Conservation (phyloP, 345 rosid species). For the Eucalyptus cloeziana region DNA sequence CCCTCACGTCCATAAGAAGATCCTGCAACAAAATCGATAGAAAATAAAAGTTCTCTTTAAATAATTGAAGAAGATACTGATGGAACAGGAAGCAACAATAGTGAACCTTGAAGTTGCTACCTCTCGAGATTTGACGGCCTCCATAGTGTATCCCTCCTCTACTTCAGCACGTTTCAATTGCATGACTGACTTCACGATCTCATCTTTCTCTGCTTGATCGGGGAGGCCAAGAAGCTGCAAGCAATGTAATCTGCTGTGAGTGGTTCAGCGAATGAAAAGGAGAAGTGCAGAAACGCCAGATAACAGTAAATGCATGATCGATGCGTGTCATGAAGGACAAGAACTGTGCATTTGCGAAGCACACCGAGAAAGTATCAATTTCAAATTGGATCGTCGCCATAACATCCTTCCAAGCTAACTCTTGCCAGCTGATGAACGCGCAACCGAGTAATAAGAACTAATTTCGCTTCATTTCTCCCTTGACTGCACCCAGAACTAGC, state of each 20-base stretch:
- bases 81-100: not conserved
- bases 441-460: not conserved
- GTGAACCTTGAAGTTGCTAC: constrained; percentile 16
- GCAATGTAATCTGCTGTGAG: not conserved
- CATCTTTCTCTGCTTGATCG: constrained; percentile 84
- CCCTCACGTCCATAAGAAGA: constrained; percentile 85
- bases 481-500: not conserved
- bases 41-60: not conserved
- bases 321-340: not conserved
- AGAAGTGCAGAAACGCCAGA: not conserved
- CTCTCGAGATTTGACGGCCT: constrained; percentile 64
- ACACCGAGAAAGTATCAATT: not conserved
- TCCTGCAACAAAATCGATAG: constrained; percentile 28
- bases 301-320: not conserved
- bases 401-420: not conserved
- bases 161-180: constrained; percentile 60
- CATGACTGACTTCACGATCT: constrained; percentile 75
- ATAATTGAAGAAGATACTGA: not conserved
- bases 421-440: not conserved
- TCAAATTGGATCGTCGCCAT: not conserved
- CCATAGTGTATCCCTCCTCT: constrained; percentile 88
- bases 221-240: constrained; percentile 71
- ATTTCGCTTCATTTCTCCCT: not conserved
- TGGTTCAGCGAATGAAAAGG: not conserved
- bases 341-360: not conserved